Evolutionary conservation across 2,329 filamentous ascomycete species (phyloP), one percentile per base, ranked within the genome.

Genomic region (Colletotrichum chlorophyti): DNA sequence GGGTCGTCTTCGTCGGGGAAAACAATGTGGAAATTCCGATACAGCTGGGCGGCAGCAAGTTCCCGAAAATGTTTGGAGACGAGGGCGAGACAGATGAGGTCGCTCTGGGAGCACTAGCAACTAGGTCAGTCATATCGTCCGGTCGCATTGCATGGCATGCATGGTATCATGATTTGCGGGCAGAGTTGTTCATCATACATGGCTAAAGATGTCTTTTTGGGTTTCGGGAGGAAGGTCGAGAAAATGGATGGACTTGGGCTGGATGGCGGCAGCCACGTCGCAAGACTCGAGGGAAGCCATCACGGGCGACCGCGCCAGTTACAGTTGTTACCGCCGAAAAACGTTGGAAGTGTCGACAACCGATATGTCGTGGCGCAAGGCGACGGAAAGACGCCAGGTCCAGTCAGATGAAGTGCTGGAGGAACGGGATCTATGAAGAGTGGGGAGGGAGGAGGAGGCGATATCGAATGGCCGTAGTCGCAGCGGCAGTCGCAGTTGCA

Each of bases 1-100:
- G 75, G 68, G 55, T 84, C 81, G 63, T 86, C 82, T 49, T 84
- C 80, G 58, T 86, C 83, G n/a, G 82, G 80, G 65, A 88, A 87
- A 51, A 85, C 74, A 61, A 87, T 85, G 65, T 80, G 75, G 66
- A 88, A 84, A 54, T 76, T 80, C 60, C 83, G 82, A 68, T 88
- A 89, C 14, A 89, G 73, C 59, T 83, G 76, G 35, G 80, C 73
- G 41, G 85, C 81, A 42, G 84, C 84, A 24, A 88, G 74, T 32
- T 84, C 78, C 63, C 81, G 81, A 65, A 87, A 85, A 54, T 81
- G 78, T 58, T 72, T 81, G 40, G 80, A 87, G 57, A 86, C 84
- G 29, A 86, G 79, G 12, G 83, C 79, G 47, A 88, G 76, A 60
- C 79, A 82, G 53, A 87, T 80, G 47, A 85, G 77, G 58, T 86